A percentile compares a stretch with the other conserved stretches of the same genome.
Conservation (phyloP, 148 eudicot species). For the Bassia scoparia region DNA sequence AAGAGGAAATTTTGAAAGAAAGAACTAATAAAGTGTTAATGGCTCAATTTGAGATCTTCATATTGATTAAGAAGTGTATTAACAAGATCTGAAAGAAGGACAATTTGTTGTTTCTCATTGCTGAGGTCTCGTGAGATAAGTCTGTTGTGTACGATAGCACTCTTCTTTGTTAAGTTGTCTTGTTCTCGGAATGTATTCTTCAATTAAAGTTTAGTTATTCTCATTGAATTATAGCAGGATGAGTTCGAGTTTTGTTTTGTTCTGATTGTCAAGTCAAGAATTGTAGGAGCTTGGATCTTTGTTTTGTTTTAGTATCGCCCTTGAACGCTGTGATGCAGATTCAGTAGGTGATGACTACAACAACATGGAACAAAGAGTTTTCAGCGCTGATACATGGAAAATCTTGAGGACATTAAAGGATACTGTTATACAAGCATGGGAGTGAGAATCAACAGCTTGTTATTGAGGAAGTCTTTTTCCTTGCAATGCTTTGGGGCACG, state of each 20-base stretch:
- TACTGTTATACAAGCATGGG: constrained; percentile 44
- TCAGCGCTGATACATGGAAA: constrained; percentile 44
- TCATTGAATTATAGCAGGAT: constrained; percentile 42
- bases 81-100: constrained; percentile 57
- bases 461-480: constrained; percentile 61
- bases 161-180: constrained; percentile 50
- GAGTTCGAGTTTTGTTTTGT: constrained; percentile 52
- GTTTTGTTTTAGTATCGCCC: constrained; percentile 50
- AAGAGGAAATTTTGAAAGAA: constrained; percentile 56
- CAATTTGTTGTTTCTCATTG: constrained; percentile 47
- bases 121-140: constrained; percentile 48
- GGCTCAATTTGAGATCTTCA: constrained; percentile 72
- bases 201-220: constrained; percentile 49
- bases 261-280: constrained; percentile 47
- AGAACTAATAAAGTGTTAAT: constrained; percentile 49
- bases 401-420: constrained; percentile 42
- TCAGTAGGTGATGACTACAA: constrained; percentile 31
- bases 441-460: constrained; percentile 57
- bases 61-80: constrained; percentile 52
- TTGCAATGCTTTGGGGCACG: constrained; percentile 53
- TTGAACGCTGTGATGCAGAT: constrained; percentile 42
- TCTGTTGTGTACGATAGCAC: constrained; percentile 61
- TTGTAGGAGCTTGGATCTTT: constrained; percentile 52
- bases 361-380: constrained; percentile 42
- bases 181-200: constrained; percentile 52